A percentile compares a stretch with the other conserved stretches of the same genome.
phyloP scores from a whole-genome alignment of 176 grass and related monocot genomes.

The Zea luxurians region DNA sequence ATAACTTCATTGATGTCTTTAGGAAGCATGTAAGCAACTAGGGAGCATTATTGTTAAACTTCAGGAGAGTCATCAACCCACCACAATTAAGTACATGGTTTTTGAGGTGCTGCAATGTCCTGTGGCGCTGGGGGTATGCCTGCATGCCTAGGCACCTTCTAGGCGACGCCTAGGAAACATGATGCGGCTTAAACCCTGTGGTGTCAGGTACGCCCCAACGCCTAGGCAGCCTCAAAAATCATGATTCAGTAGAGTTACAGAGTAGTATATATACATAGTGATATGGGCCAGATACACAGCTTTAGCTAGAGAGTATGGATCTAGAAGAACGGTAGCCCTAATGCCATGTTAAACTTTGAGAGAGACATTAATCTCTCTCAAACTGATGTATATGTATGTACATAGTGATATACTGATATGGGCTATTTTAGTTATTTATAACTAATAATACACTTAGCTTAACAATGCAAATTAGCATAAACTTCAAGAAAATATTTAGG shows the following conservation, averaged over 20 bases:
- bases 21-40: constrained; percentile 9
- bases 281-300: not conserved
- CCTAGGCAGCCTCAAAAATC: too few species aligned
- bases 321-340: not conserved
- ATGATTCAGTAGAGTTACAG: not conserved
- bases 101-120: too few species aligned
- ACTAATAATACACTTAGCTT: not conserved
- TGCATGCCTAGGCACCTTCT: too few species aligned
- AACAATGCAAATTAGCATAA: constrained; percentile 26
- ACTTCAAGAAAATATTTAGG: constrained; percentile 1
- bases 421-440: not conserved
- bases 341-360: not conserved
- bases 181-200: too few species aligned
- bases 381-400: not conserved
- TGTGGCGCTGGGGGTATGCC: too few species aligned
- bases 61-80: not conserved
- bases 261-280: not conserved
- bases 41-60: not conserved
- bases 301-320: not conserved
- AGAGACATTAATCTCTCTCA: not conserved
- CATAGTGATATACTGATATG: not conserved
- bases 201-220: too few species aligned
- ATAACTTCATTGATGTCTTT: not conserved
- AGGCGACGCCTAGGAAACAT: too few species aligned
- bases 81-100: not conserved